Conservation (phyloP, 495 filamentous ascomycete species). For the Penicillium paradoxum region DNA sequence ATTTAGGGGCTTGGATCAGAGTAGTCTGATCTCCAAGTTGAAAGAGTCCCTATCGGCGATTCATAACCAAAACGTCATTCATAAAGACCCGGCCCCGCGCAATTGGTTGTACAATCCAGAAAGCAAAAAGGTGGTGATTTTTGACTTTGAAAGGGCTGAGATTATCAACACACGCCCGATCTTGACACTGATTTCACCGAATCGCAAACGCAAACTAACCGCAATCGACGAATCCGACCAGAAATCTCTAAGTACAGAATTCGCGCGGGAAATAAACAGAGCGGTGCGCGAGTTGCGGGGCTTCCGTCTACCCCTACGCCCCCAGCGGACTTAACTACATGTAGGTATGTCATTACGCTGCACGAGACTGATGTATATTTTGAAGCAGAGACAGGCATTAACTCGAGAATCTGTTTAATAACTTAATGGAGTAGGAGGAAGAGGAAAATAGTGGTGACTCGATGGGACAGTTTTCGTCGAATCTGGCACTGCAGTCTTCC, state of each 20-base stretch:
- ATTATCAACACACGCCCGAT: no score
- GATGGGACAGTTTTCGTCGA: no score
- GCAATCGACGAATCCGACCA: not conserved
- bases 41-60: not conserved
- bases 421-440: no score
- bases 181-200: no score
- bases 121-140: not conserved
- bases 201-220: no score
- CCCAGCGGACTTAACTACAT: no score
- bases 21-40: not conserved
- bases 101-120: constrained; percentile 3
- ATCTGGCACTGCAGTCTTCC: not conserved
- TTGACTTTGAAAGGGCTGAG: constrained; percentile 6
- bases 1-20: not conserved
- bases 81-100: constrained; percentile 1
- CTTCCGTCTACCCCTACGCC: not conserved
- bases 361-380: no score
- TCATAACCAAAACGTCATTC: not conserved
- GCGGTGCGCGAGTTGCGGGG: constrained; percentile 1
- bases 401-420: no score
- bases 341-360: no score
- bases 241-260: not conserved
- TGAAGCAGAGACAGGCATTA: no score
- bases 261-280: not conserved
- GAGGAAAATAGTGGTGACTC: no score